Evolutionary conservation across 2,329 filamentous ascomycete species (phyloP), one percentile per base, ranked within the genome.

Genomic region (Tolypocladium tropicale): DNA sequence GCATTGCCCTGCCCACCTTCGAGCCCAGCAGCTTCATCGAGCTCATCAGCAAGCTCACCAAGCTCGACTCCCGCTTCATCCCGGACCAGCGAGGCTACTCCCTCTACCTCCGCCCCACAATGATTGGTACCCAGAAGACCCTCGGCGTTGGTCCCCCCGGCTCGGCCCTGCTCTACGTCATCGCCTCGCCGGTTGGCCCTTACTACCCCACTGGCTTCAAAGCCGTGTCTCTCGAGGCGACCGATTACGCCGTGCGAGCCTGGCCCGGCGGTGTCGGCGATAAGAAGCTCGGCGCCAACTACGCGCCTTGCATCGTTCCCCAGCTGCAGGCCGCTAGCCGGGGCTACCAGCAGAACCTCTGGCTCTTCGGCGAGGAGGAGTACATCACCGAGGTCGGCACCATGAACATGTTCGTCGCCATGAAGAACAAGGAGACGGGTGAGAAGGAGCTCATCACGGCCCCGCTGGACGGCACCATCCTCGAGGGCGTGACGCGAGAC

Each of bases 151-250:
- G 89, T 37, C 85, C 91, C n/a, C 94, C 94, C 3, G 90, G 90
- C 43, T 95, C 89, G 14, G 94, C 94, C 11, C 80, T 99, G 59
- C 83, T 99, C 61, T 99, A 89, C 73, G 86, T 96, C 61, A 99
- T 99, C 73, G 93, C 94, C 48, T 95, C 89, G 28, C 94, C 94
- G 58, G 94, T 99, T 16, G 94, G 94, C 1, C 94, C 94, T 1
- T 99, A 99, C 79, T 99, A 96, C 75, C 93, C 92, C 2, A 96
- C 93, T 2, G 94, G 94, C 59, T 97, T 99, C 85, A 97, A 97
- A 78, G 94, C 94, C 58, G 83, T 99, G 53, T 92, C 89, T 1
- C 82, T 99, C 55, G 94, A 97, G 77, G 94, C 94, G 30, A 97
- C 94, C 54, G 89, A 95, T 75, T 96, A 96, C 72, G 93, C 93